A percentile compares a stretch with the other conserved stretches of the same genome.
Conservation (phyloP, 2,329 filamentous ascomycete species). For the Mycosphaerelloides madeirae region DNA sequence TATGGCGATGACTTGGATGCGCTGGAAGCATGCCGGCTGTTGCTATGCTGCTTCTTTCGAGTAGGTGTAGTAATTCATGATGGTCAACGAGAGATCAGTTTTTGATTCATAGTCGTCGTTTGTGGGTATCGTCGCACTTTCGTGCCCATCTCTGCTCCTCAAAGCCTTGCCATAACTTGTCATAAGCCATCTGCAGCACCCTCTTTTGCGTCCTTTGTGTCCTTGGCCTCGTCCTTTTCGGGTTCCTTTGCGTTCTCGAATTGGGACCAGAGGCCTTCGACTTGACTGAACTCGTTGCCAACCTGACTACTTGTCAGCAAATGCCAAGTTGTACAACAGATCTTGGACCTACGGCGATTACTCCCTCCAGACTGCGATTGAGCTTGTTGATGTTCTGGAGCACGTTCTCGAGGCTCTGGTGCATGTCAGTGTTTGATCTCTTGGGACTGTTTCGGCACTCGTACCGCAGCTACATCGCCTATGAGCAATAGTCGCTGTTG, state of each 20-base stretch:
- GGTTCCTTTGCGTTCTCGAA: constrained; percentile 78
- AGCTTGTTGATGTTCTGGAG: constrained; percentile 94
- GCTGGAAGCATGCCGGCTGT: constrained; percentile 4
- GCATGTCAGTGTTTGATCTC: neutral
- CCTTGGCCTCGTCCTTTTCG: constrained; percentile 34
- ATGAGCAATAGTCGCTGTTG: constrained; percentile 69
- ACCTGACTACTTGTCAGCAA: constrained; percentile 39
- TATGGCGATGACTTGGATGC: constrained; percentile 3
- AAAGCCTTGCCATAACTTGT: neutral
- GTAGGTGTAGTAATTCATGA: constrained; percentile 3
- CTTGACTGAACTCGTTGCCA: constrained; percentile 94
- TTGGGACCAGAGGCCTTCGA: constrained; percentile 93
- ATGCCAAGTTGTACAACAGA: constrained; percentile 37
- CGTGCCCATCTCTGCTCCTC: neutral
- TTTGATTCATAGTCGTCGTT: no score
- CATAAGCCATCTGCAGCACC: constrained; percentile 17
- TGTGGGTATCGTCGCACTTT: constrained; percentile 1
- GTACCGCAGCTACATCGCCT: constrained; percentile 66
- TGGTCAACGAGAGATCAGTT: constrained; percentile 6
- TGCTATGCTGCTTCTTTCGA: no score
- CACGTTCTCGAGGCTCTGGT: constrained; percentile 72
- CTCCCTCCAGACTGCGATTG: constrained; percentile 84
- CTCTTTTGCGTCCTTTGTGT: constrained; percentile 20
- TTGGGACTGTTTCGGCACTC: constrained; percentile 1
- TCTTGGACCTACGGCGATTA: constrained; percentile 67